Percentiles rank a stretch among this genome's conserved stretches.
Conservation (phyloP, 768 basidiomycete species). For the Termitomyces sp. region DNA sequence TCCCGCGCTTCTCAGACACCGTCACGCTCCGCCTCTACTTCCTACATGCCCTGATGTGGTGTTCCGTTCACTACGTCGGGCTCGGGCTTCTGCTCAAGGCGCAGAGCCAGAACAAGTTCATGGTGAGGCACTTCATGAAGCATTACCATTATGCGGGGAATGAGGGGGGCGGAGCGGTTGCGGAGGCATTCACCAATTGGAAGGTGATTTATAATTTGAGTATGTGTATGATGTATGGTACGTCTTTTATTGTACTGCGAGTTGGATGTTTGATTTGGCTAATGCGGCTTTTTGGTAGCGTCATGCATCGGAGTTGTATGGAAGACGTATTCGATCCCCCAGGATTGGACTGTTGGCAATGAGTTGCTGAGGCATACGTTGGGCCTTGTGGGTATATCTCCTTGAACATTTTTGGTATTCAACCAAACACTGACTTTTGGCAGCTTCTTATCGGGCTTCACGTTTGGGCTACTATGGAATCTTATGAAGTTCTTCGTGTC, state of each 20-base stretch:
- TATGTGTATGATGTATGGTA: conserved; percentile 93
- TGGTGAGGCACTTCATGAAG: conserved; percentile 92
- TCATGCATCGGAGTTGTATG: conserved; percentile 85
- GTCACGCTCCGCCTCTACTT: conserved; percentile 67
- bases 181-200: conserved; percentile 95
- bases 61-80: conserved; percentile 82
- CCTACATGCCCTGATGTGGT: conserved; percentile 81
- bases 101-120: conserved; percentile 82
- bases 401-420: neutral
- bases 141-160: conserved; percentile 84
- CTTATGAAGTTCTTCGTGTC: conserved; percentile 88
- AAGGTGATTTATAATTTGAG: conserved; percentile 90
- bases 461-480: conserved; percentile 87
- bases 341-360: conserved; percentile 84
- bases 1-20: conserved; percentile 52
- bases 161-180: conserved; percentile 74
- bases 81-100: conserved; percentile 80
- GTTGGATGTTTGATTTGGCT: neutral
- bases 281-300: conserved; percentile 38
- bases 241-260: conserved; percentile 5
- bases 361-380: conserved; percentile 86
- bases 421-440: conserved; percentile 6
- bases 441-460: conserved; percentile 85
- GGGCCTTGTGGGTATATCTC: conserved; percentile 61
- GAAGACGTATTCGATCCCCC: conserved; percentile 84